These are phyloP conservation scores for Blastocystis sp. DNA, from an alignment of 352 stramenopile species.

Conservation along the genomic window DNA sequence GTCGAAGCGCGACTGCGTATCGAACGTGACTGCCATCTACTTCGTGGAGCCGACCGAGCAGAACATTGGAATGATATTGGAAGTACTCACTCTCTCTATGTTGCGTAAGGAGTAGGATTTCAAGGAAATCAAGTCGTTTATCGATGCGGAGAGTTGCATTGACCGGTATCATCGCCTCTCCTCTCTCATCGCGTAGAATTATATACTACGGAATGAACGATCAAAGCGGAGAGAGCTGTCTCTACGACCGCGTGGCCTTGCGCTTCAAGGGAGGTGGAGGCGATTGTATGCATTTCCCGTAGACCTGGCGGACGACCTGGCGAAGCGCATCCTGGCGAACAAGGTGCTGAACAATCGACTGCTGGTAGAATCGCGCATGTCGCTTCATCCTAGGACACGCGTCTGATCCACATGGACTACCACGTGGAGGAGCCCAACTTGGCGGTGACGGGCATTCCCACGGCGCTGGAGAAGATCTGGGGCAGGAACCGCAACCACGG, in stretches of 20 bases:
- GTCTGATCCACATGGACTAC: constrained; percentile 44
- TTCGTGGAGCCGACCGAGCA: constrained; percentile 28
- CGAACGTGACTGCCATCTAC: constrained; percentile 27
- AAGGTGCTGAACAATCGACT: constrained; percentile 14
- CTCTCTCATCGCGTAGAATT: constrained; percentile 11
- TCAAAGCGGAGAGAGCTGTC: constrained; percentile 23
- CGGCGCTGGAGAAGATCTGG: constrained; percentile 29
- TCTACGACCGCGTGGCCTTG: constrained; percentile 30
- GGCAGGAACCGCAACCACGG: neutral
- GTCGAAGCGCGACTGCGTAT: constrained; percentile 32
- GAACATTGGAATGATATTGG: constrained; percentile 25
- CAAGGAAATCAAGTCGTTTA: constrained; percentile 54
- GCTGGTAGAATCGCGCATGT: neutral
- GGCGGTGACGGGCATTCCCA: constrained; percentile 4
- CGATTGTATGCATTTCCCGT: neutral
- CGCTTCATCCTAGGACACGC: neutral
- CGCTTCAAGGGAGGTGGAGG: constrained; percentile 46
- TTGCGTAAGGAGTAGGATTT: constrained; percentile 6
- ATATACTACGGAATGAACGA: constrained; percentile 46
- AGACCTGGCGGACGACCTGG: constrained; percentile 32
- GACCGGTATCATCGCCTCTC: neutral
- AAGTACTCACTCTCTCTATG: neutral
- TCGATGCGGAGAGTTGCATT: constrained; percentile 51
- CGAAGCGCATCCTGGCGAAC: constrained; percentile 12
- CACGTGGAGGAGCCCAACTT: constrained; percentile 35